These are phyloP conservation scores for Alliaria petiolata DNA, from an alignment of 345 rosid genomes.

Conservation along the genomic window DNA sequence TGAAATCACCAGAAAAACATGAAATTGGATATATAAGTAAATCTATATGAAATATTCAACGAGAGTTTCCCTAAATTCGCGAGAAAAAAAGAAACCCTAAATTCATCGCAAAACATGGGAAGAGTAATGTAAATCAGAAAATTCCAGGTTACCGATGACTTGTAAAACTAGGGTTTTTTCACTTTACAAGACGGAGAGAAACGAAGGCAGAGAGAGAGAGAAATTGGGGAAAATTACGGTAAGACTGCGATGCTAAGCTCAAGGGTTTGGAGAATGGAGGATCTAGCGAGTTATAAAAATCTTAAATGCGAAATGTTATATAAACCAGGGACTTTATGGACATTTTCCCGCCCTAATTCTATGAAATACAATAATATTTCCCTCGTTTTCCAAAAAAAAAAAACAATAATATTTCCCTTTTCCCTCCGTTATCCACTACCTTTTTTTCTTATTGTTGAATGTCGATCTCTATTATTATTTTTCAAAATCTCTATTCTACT, in stretches of 20 bases:
- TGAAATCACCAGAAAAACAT: background rate
- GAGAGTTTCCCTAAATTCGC: background rate
- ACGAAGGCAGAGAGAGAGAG: background rate
- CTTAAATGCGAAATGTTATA: background rate
- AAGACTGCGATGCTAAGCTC: background rate
- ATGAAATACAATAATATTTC: too few species aligned
- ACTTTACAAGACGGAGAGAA: background rate
- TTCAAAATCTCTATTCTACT: too few species aligned
- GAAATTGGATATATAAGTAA: background rate
- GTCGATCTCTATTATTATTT: too few species aligned
- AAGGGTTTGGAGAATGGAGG: conserved; percentile 2
- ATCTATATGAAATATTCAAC: background rate
- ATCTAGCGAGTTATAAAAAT: background rate
- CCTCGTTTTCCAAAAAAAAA: too few species aligned
- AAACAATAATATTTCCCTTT: background rate
- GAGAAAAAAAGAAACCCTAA: conserved; percentile 35
- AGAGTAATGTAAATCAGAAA: background rate
- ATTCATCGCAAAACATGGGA: background rate
- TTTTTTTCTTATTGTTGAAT: too few species aligned
- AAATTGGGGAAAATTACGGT: background rate
- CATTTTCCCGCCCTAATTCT: conserved; percentile 50
- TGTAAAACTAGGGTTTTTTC: background rate
- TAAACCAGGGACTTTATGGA: conserved; percentile 39
- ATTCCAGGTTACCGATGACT: background rate
- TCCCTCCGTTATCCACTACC: conserved; percentile 18